Base-by-base conservation (phyloP, 352 stramenopile genomes). In the Phytophthora cryptogea region DNA sequence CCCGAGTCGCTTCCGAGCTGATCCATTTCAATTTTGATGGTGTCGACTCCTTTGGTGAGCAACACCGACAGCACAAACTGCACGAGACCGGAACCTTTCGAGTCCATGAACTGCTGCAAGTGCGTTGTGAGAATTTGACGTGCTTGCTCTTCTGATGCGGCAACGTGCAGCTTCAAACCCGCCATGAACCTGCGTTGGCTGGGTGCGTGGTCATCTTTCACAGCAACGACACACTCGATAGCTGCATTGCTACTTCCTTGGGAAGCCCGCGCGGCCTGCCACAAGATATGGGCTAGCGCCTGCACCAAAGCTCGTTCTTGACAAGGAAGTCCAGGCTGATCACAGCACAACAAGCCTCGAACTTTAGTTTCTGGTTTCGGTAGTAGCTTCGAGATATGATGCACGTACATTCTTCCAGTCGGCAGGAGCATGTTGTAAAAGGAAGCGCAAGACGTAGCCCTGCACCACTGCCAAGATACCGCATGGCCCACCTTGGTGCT, bases 401-500 rank as follows among this genome's bases (percentile, higher is more conserved):
- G 31, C 16, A 73, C 73, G 46, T 70, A 90, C 81, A 40, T 92
- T 89, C 43, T 82, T 76, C 81, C 81, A 94, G 53, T 88, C 66
- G 11, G 54, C 48, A 35, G 60, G 44, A 23, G 53, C 59, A 4
- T 64, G 63, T 16, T 76, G 65, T 13, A 89, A 53, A 11, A 98
- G 63, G 43, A 92, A 87, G 27, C 76, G 72, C 31, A 98, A 63
- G 23, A 97, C 78, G 54, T 97, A 96, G 0, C 84, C 96, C 64
- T 98, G 95, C 0, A 98, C 78, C 5, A 96, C 89, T 9, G 96
- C 96, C 11, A 99, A 78, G 1, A 98, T 92, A 13, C 96, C 96
- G 56, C 96, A 99, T 3, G 96, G 96, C 3, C 96, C 96, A 31
- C 96, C 96, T 62, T 98, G 85, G 46, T 85, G 59, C 73, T 99